Evolutionary conservation across 805 yeast species (phyloP), one percentile per base, ranked within the genome.

Genomic region (Millerozyma acaciae): DNA sequence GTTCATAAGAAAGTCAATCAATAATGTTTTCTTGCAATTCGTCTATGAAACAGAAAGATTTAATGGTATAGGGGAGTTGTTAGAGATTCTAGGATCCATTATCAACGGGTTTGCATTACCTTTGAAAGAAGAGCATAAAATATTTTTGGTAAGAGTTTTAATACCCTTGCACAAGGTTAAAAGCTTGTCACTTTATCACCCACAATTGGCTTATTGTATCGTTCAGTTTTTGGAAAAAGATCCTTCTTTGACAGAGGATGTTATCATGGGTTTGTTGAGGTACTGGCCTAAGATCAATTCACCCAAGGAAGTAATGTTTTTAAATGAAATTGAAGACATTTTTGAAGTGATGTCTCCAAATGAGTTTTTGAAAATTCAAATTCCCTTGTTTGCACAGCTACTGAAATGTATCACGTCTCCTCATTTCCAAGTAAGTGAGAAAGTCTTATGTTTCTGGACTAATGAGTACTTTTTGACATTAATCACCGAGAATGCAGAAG

Each of bases 51-150:
- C 97, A 8, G 96, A 86, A 51, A 73, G 96, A 49, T 93, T 90
- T 59, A 90, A 93, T 55, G 98, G 98, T 44, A 79, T 93, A 38
- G 95, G 95, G 7, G 98, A 93, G 65, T 71, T 93, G 41, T 72
- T 93, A 45, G 98, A 93, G 62, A 93, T 93, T 37, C 73, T 93
- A 44, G 98, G 98, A 6, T 84, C 95, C 13, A 93, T 93, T 50
- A 93, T 93, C 53, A 93, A 93, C 61, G 98, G 98, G 9, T 93
- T 93, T 68, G 98, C 98, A 2, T 70, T 93, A 43, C 98, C 98
- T 4, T 73, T 93, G 49, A 93, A 93, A 56, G 97, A 93, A 50
- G 98, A 93, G 60, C 98, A 93, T 62, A 93, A 93, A 60, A 78
- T 85, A 9, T 93, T 93, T 49, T 63, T 93, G 42, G 78, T 85